A percentile compares a stretch with the other conserved stretches of the same genome.
These are phyloP conservation scores for Catunica adiposa DNA, from an alignment of 2,329 filamentous ascomycete species.

Conservation along the genomic window DNA sequence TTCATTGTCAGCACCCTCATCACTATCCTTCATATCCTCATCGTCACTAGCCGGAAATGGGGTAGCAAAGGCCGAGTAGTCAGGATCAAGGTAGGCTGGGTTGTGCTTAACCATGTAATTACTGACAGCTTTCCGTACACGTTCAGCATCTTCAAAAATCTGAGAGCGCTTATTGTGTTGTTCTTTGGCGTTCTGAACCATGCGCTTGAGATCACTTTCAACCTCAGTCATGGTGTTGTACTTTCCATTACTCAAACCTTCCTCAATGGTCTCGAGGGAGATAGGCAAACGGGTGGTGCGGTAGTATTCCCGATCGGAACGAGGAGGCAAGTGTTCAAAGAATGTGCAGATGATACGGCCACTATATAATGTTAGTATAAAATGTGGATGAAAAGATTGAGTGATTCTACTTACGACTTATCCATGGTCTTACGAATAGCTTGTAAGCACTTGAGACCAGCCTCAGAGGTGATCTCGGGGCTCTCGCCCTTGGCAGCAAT, in stretches of 20 bases:
- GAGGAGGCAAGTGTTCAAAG: conserved; percentile 56
- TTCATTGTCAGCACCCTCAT: conserved; percentile 18
- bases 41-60: conserved; percentile 45
- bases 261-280: conserved; percentile 60
- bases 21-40: conserved; percentile 21
- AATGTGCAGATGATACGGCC: conserved; percentile 58
- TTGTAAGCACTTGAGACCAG: conserved; percentile 57
- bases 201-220: conserved; percentile 73
- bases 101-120: conserved; percentile 81
- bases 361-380: conserved; percentile 26
- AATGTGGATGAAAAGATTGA: conserved; percentile 3
- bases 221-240: conserved; percentile 58
- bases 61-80: conserved; percentile 56
- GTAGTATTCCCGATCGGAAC: conserved; percentile 53
- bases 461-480: conserved; percentile 49
- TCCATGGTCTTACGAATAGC: conserved; percentile 61
- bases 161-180: conserved; percentile 59
- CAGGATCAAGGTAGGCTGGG: conserved; percentile 55
- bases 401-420: conserved; percentile 47
- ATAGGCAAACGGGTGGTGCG: conserved; percentile 60
- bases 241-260: conserved; percentile 50
- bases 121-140: conserved; percentile 68
- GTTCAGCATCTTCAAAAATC: conserved; percentile 69
- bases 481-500: conserved; percentile 37
- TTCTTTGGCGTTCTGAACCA: conserved; percentile 75